Conservation (phyloP, 352 stramenopile species). For the Salisapilia sapeloensis region DNA sequence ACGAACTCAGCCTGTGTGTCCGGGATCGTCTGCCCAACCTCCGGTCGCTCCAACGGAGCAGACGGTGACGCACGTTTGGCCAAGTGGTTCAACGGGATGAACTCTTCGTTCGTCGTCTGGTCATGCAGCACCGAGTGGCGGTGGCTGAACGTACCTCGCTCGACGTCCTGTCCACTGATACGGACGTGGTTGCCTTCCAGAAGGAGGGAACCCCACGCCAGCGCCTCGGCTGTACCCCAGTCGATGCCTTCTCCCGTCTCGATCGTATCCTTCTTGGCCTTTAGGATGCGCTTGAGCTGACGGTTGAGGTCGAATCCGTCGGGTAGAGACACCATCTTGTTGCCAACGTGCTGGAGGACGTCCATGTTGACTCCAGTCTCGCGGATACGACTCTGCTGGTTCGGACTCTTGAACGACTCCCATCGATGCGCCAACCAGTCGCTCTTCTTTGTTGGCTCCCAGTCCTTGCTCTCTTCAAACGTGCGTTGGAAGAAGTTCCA, state of each 20-base stretch:
- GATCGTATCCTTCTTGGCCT: slow-evolving; percentile 64
- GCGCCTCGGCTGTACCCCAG: slow-evolving; percentile 92
- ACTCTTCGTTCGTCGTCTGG: slow-evolving; percentile 89
- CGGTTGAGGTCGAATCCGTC: slow-evolving; percentile 85
- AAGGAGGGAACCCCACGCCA: slow-evolving; percentile 90
- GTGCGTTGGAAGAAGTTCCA: slow-evolving; percentile 82
- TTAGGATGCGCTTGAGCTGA: slow-evolving; percentile 90
- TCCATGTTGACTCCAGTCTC: slow-evolving; percentile 88
- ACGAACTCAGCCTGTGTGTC: slow-evolving; percentile 87
- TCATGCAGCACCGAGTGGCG: slow-evolving; percentile 90
- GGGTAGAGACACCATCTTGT: slow-evolving; percentile 65
- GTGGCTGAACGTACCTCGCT: slow-evolving; percentile 86
- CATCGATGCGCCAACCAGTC: slow-evolving; percentile 94
- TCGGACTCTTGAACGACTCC: slow-evolving; percentile 94
- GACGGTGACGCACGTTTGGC: slow-evolving; percentile 35
- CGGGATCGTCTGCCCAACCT: slow-evolving; percentile 6
- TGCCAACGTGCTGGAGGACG: slow-evolving; percentile 82
- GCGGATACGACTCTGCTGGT: slow-evolving; percentile 83
- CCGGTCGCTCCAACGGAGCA: slow-evolving; percentile 11
- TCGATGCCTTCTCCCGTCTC: slow-evolving; percentile 82
- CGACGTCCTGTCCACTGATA: slow-evolving; percentile 90
- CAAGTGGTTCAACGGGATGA: slow-evolving; percentile 88
- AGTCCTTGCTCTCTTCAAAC: slow-evolving; percentile 89
- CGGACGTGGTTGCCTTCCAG: slow-evolving; percentile 83
- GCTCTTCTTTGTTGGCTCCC: slow-evolving; percentile 74